Evolutionary conservation across 352 stramenopile genomes (phyloP), one percentile per base, ranked within the genome.

Genomic region (Phytophthora lateralis): DNA sequence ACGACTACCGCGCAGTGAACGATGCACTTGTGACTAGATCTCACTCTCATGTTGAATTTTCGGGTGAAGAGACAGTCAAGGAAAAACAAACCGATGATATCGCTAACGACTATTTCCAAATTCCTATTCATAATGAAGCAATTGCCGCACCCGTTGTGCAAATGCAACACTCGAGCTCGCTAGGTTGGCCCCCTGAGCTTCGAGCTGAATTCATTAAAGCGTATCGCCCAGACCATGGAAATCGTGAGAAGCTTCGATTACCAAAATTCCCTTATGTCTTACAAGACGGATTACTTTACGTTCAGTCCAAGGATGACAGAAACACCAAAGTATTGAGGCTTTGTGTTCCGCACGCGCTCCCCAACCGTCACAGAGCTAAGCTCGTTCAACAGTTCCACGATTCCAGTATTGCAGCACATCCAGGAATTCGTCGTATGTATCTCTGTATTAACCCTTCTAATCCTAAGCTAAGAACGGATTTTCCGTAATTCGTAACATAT

Each of bases 401-500:
- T n/a, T n/a, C n/a, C n/a, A n/a, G n/a, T n/a, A n/a, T n/a, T n/a
- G n/a, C n/a, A 3, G 53, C 46, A 18, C 45, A 60, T 32, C 50
- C 45, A 39, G 50, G 44, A 46, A 35, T 41, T 49, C 49, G 42
- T 57, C 55, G 52, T 46, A 54, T 29, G 20, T 59, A 59, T 8
- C 42, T 60, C 6, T 35, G 51, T 12, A 37, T 60, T 14, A 43
- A n/a, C n/a, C n/a, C n/a, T n/a, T n/a, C n/a, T n/a, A n/a, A n/a
- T n/a, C n/a, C n/a, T n/a, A n/a, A n/a, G n/a, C n/a, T n/a, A n/a
- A n/a, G n/a, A n/a, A n/a, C n/a, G n/a, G n/a, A n/a, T n/a, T n/a
- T n/a, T n/a, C n/a, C n/a, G n/a, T n/a, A n/a, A n/a, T n/a, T n/a
- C n/a, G n/a, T n/a, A n/a, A n/a, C n/a, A n/a, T n/a, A n/a, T n/a